Base-by-base conservation (phyloP, 805 yeast genomes). In the Brettanomyces naardenensis region DNA sequence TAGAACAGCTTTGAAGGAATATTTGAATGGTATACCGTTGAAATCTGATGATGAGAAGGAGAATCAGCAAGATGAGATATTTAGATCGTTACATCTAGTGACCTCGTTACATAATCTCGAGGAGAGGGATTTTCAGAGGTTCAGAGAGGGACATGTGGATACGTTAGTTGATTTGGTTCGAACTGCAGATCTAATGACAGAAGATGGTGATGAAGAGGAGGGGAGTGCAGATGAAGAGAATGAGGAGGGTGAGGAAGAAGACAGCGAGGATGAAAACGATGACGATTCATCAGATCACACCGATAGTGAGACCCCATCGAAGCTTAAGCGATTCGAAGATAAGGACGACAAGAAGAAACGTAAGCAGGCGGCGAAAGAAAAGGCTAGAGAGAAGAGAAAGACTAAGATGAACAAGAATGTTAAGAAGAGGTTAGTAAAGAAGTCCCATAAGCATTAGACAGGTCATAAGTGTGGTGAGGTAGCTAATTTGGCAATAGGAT, bases 111-210 rank as follows among this genome's bases (percentile, higher is more conserved):
- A 87, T 62, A 76, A 90, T 64, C 54, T 89, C 56, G 85, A 92
- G 54, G 98, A 92, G 53, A 70, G 95, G 43, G 98, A 92, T 56
- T 86, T 84, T 48, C 79, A 75, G 34, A 80, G 82, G 50, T 83
- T 84, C 47, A 66, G 78, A 1, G 75, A 78, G 43, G 97, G 96
- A 20, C 78, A 85, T 47, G 82, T 86, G 28, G 87, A 80, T 45
- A 79, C 90, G 2, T 65, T 92, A 44, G 80, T 74, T 40, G 79
- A 78, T 37, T 59, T 83, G 35, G 75, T 76, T 27, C 73, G 68
- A n/a, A 64, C 63, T 19, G 64, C 38, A 10, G 47, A 48, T 1
- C 44, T 51, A 2, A 39, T 6, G 54, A 57, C 51, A n/a, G 53
- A 44, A 1, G 59, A 51, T 2, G 58, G 49, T 2, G 57, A 55